phyloP scores from a whole-genome alignment of 192 early-diverging fungal species.

The Thamnidium elegans region DNA sequence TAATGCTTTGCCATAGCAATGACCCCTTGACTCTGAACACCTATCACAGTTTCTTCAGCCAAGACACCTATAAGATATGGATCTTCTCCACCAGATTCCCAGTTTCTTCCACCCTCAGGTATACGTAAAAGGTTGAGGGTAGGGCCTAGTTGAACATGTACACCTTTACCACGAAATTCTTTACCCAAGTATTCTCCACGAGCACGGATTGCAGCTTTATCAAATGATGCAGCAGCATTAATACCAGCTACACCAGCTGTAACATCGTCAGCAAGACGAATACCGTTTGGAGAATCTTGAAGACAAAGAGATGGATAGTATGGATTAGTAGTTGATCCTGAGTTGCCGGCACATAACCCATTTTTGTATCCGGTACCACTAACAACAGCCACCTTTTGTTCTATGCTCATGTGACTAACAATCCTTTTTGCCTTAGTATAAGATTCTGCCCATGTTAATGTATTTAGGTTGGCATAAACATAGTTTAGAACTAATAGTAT shows the following conservation, averaged over 20 bases:
- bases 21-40: constrained; percentile 33
- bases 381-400: constrained; percentile 46
- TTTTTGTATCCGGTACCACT: constrained; percentile 44
- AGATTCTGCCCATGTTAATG: constrained; percentile 25
- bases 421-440: constrained; percentile 20
- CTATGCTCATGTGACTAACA: constrained; percentile 37
- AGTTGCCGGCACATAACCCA: constrained; percentile 52
- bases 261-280: constrained; percentile 38
- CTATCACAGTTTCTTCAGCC: constrained; percentile 18
- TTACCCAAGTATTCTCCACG: constrained; percentile 51
- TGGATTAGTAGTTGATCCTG: constrained; percentile 32
- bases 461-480: not conserved
- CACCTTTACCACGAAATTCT: constrained; percentile 55
- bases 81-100: constrained; percentile 34
- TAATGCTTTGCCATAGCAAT: constrained; percentile 33
- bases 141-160: constrained; percentile 54
- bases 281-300: constrained; percentile 16
- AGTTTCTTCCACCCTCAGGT: constrained; percentile 22
- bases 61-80: constrained; percentile 24
- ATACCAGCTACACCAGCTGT: constrained; percentile 49
- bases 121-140: constrained; percentile 19
- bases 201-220: constrained; percentile 43
- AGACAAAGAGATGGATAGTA: constrained; percentile 44
- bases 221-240: constrained; percentile 61
- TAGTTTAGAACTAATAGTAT: not conserved